Base-by-base conservation (phyloP, 495 filamentous ascomycete genomes). In the Penicillium arizonense region DNA sequence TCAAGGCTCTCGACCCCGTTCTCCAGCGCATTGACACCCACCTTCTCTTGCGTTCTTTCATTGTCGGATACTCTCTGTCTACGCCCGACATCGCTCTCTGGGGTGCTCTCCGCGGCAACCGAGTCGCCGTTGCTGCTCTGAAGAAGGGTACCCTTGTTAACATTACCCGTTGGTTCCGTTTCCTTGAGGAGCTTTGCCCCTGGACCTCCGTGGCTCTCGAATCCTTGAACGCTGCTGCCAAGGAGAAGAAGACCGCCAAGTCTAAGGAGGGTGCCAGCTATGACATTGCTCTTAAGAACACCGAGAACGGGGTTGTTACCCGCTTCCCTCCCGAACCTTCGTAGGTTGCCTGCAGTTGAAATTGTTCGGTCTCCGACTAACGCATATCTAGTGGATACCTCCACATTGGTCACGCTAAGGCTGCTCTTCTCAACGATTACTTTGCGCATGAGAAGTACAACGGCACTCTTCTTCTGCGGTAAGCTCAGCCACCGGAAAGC, bases 251-350 rank as follows among this genome's bases (percentile, higher is more conserved):
- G 61, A 78, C 80, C 24, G 86, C 84, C 28, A 83, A 83, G 61
- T 89, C 84, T 57, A 91, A 91, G 71, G 88, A 89, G 50, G 91
- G 91, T 50, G 91, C 80, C 23, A 95, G 79, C 75, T 98, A 95
- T 72, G 91, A 94, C 61, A 89, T 98, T 67, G 88, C 87, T 3
- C 81, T 98, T 16, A 85, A 87, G 51, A 87, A 95, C 62, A 86
- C 84, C n/a, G 89, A 89, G 30, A 88, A 94, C 66, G 94, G 94
- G 7, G 92, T 97, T 24, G 89, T 97, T 24, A 94, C 90, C 21
- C 78, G 95, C 54, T 98, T 98, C 75, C 86, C 93, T 13, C 94
- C 94, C 1, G 94, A 98, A 84, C 94, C 94, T 55, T 96, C 93
- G 82, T 89, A 73, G 76, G 83, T 74, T 30, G 11, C 14, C 8